Percentiles rank a stretch among this genome's conserved stretches.
These are phyloP conservation scores for Vitis riparia DNA, from an alignment of 164 flowering plant species.

Conservation along the genomic window DNA sequence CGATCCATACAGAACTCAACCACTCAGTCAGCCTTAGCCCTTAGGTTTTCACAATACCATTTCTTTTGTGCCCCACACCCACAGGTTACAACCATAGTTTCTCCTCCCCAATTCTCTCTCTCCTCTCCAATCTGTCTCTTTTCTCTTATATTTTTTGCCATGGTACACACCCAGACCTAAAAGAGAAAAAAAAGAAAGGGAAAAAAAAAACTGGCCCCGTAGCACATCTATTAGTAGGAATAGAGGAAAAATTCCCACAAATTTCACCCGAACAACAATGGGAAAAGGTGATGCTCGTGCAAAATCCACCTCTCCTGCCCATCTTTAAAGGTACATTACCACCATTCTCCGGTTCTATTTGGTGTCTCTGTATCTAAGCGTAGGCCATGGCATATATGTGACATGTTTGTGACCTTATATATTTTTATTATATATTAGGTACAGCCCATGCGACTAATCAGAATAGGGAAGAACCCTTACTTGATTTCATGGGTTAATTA, in stretches of 20 bases:
- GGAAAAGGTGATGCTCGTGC: slow-evolving; percentile 14
- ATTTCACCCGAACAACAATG: slow-evolving; percentile 7
- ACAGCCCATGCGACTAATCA: too few species aligned
- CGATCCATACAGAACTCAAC: too few species aligned
- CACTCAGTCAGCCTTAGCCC: too few species aligned
- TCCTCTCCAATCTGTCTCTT: too few species aligned
- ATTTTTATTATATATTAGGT: background rate
- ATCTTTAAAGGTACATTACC: slow-evolving; percentile 20
- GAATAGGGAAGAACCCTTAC: background rate
- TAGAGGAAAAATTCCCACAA: background rate
- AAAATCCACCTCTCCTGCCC: background rate
- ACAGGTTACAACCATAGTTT: too few species aligned
- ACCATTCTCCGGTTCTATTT: slow-evolving; percentile 1
- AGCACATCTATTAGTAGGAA: background rate
- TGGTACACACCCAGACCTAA: background rate
- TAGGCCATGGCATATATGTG: background rate
- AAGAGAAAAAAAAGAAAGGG: background rate
- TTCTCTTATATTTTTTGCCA: too few species aligned
- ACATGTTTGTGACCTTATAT: background rate
- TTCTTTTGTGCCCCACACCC: too few species aligned
- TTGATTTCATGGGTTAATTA: slow-evolving; percentile 1
- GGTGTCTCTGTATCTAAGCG: background rate
- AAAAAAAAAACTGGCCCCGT: background rate
- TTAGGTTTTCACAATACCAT: too few species aligned
- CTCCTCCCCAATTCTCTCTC: too few species aligned